Base-by-base conservation (phyloP, 2,329 filamentous ascomycete genomes). In the Trichoderma sp. region DNA sequence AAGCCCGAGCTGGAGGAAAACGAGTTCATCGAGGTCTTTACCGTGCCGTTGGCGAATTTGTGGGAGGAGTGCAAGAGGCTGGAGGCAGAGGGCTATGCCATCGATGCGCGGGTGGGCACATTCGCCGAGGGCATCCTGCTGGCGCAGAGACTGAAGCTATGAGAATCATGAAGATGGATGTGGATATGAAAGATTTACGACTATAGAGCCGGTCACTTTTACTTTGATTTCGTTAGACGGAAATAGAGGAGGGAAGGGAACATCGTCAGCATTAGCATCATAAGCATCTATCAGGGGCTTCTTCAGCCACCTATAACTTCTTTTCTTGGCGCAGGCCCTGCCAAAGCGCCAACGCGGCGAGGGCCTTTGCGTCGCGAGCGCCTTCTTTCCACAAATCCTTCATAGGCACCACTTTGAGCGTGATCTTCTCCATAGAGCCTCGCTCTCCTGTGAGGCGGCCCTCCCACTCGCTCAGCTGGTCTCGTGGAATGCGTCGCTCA, bases 21-120 rank as follows among this genome's bases (percentile, higher is more conserved):
- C 72, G 92, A 95, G 80, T 94, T 94, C 76, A 94, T 95, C 75
- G 91, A 94, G 77, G 89, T 90, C 40, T 94, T 95, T 75, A 87
- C 86, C 10, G 84, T 93, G 8, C 89, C 89, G 6, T 76, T 95
- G 55, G 81, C 79, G 24, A 82, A 85, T 16, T 78, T 95, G 49
- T 93, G 90, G 82, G 84, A 84, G 0, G 88, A 91, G 76, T 89
- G 89, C 76, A 88, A 88, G 77, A 85, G 79, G 72, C 82, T 94
- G 1, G 91, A 94, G 76, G 81, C 81, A 2, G 83, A 93, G 72
- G 92, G 92, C 0, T 94, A 87, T 78, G 92, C 91, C 1, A 92
- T 96, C 73, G 92, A 96, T 79, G 92, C 92, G 6, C 84, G 92
- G 49, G 89, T 95, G 2, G 92, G 90, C 1, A 92, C 91, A 5